Evolutionary conservation across 139 green algal species (phyloP).

Genomic region (Closterium sp.): DNA sequence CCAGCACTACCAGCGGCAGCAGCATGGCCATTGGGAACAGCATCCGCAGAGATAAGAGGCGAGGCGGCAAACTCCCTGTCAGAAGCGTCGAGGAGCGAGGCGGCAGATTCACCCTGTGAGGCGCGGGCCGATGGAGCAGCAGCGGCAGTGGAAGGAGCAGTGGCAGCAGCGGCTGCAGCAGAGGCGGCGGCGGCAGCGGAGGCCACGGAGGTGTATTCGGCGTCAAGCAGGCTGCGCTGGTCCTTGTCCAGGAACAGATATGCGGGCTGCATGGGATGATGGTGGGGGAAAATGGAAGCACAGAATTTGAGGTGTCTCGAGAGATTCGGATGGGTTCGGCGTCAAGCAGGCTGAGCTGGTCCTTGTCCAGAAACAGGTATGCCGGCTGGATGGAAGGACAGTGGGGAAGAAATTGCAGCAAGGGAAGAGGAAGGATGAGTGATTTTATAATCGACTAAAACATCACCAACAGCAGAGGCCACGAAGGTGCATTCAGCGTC

Average conservation of each 20-base stretch:
- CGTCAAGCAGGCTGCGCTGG: constrained; percentile 13
- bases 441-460: too few species aligned
- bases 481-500: constrained; percentile 3
- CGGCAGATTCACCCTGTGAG: neutral
- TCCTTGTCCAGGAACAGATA: constrained; percentile 52
- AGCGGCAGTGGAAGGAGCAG: neutral
- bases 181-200: neutral
- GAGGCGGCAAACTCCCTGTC: neutral
- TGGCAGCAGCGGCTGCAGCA: neutral
- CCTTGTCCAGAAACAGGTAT: constrained; percentile 36
- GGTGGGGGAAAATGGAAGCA: too few species aligned
- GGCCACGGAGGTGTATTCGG: neutral
- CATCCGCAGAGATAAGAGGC: neutral
- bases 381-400: constrained; percentile 17
- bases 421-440: neutral
- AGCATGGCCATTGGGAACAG: neutral
- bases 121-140: neutral
- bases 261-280: constrained; percentile 22
- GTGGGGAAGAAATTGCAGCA: neutral
- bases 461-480: neutral
- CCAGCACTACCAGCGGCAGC: neutral
- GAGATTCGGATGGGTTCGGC: constrained; percentile 3
- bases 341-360: neutral
- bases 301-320: too few species aligned
- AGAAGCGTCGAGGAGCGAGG: neutral